Evolutionary conservation across 2,329 filamentous ascomycete species (phyloP).

Genomic region (Seiridium cupressi): DNA sequence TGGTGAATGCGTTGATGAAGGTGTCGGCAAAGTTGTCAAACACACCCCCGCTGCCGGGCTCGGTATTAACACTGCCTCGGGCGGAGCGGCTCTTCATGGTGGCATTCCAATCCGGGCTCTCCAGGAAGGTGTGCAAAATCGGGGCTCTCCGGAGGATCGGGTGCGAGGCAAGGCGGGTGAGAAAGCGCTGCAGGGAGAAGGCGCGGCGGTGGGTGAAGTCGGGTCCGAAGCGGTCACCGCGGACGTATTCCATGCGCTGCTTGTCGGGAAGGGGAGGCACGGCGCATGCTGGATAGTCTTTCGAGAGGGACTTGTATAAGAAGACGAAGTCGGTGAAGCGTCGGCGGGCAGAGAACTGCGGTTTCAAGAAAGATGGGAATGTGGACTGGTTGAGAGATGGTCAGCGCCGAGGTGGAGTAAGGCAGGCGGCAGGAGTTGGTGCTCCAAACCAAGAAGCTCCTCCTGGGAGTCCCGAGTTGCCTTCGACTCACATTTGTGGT

Average conservation of each 20-base stretch:
- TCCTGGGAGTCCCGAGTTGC: neutral
- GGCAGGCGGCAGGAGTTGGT: too few species aligned
- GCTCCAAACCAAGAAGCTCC: too few species aligned
- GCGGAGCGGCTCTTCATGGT: constrained; percentile 80
- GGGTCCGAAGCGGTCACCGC: constrained; percentile 88
- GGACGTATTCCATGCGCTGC: constrained; percentile 98
- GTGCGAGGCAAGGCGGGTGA: constrained; percentile 82
- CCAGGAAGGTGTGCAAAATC: constrained; percentile 85
- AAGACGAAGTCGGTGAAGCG: constrained; percentile 98
- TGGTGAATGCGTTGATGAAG: constrained; percentile 95
- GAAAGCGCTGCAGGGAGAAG: constrained; percentile 87
- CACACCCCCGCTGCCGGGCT: constrained; percentile 62
- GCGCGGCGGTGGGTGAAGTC: constrained; percentile 90
- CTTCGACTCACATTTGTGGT: constrained; percentile 71
- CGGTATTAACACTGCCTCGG: constrained; percentile 54
- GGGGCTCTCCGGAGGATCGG: constrained; percentile 81
- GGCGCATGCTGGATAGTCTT: constrained; percentile 87
- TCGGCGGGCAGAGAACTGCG: constrained; percentile 75
- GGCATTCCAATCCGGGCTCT: constrained; percentile 93
- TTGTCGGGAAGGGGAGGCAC: constrained; percentile 96
- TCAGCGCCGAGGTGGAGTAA: neutral
- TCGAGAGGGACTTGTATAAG: constrained; percentile 83
- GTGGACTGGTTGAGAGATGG: constrained; percentile 63
- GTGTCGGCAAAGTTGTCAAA: constrained; percentile 96
- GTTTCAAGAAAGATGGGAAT: constrained; percentile 87